A percentile compares a stretch with the other conserved stretches of the same genome.
These are phyloP conservation scores for Myriosclerotinia scirpicola DNA, from an alignment of 2,329 filamentous ascomycete species.

Conservation along the genomic window DNA sequence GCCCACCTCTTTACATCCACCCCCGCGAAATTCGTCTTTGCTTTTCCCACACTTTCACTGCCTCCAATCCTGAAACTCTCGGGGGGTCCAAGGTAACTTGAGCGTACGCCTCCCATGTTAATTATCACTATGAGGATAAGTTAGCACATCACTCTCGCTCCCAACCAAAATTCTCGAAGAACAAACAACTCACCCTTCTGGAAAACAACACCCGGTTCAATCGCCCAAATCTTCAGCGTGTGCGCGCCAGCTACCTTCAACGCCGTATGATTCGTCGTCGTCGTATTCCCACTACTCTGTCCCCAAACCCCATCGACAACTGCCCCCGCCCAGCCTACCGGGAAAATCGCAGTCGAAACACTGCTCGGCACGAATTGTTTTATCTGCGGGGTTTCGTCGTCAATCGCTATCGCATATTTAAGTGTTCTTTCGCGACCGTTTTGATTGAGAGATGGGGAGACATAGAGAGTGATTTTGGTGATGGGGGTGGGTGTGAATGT, in stretches of 20 bases:
- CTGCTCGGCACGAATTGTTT: conserved; percentile 40
- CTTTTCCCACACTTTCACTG: conserved; percentile 29
- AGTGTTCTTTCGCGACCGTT: conserved; percentile 49
- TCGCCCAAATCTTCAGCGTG: conserved; percentile 42
- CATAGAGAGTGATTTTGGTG: conserved; percentile 48
- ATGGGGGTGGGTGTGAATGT: conserved; percentile 52
- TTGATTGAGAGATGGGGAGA: conserved; percentile 54
- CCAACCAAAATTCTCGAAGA: background rate
- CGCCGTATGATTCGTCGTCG: conserved; percentile 36
- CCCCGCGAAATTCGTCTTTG: conserved; percentile 31
- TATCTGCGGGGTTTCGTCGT: conserved; percentile 41
- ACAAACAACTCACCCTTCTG: conserved; percentile 38
- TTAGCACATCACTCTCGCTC: background rate
- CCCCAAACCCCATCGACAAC: conserved; percentile 38
- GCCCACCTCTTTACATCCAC: conserved; percentile 15
- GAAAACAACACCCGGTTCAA: conserved; percentile 43
- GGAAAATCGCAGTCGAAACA: conserved; percentile 31
- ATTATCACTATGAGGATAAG: conserved; percentile 38
- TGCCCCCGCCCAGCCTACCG: conserved; percentile 32
- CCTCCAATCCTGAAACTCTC: conserved; percentile 40
- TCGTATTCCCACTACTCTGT: conserved; percentile 33
- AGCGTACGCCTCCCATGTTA: conserved; percentile 45
- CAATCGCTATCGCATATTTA: conserved; percentile 52
- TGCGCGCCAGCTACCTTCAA: conserved; percentile 34
- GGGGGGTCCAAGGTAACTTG: conserved; percentile 46